Evolutionary conservation across 2,329 filamentous ascomycete genomes (phyloP).

Genomic region (Calonectria montana): DNA sequence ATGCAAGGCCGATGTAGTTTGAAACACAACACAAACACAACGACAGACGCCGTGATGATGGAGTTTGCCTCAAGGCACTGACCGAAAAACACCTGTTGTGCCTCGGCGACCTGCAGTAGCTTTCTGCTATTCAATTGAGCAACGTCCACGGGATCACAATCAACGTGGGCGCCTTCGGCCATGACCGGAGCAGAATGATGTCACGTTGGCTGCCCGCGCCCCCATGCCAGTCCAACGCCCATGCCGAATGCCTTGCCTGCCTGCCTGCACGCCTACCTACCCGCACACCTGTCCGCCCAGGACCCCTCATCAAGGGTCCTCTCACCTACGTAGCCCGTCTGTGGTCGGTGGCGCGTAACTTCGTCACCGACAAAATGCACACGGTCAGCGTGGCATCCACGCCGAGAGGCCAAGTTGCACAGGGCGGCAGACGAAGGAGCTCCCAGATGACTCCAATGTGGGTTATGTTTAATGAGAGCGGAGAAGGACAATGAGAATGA

Average conservation of each 20-base stretch:
- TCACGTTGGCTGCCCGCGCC: constrained; percentile 19
- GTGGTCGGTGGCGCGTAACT: constrained; percentile 7
- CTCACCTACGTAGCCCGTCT: not conserved
- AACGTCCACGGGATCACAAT: constrained; percentile 23
- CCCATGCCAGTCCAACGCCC: constrained; percentile 16
- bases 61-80: not conserved
- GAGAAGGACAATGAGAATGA: not conserved
- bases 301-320: constrained; percentile 10
- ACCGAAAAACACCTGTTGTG: constrained; percentile 3
- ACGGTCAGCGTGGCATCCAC: constrained; percentile 22
- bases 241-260: constrained; percentile 2
- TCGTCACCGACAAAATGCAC: constrained; percentile 19
- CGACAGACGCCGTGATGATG: constrained; percentile 2
- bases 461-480: constrained; percentile 1
- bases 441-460: constrained; percentile 9
- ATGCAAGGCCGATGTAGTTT: not conserved
- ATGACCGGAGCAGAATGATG: constrained; percentile 27
- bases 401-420: constrained; percentile 15
- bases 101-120: constrained; percentile 15
- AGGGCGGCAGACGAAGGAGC: not conserved
- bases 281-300: not conserved
- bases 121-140: constrained; percentile 4
- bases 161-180: constrained; percentile 19
- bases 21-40: not conserved
- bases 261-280: constrained; percentile 1